These are phyloP conservation scores for Ceratocystis ficicola DNA, from an alignment of 2,329 filamentous ascomycete species.

Conservation along the genomic window DNA sequence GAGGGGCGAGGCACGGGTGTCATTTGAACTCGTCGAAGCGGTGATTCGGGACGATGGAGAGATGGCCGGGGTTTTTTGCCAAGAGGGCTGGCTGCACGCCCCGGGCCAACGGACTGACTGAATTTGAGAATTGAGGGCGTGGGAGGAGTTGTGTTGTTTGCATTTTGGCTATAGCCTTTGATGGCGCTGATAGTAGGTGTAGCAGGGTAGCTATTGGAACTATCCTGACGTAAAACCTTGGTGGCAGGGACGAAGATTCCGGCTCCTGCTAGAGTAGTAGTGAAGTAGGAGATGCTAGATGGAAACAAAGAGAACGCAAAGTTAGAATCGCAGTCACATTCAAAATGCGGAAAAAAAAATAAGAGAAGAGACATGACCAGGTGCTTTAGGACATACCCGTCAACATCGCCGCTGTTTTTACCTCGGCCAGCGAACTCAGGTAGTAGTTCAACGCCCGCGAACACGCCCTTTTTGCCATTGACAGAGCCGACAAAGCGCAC, in stretches of 20 bases:
- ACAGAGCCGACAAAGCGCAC: slow-evolving; percentile 83
- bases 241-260: slow-evolving; percentile 87
- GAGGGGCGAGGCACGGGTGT: slow-evolving; percentile 45
- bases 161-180: slow-evolving; percentile 44
- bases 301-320: background rate
- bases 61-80: slow-evolving; percentile 56
- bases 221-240: slow-evolving; percentile 61
- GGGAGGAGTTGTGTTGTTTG: slow-evolving; percentile 50
- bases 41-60: slow-evolving; percentile 78
- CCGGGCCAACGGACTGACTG: slow-evolving; percentile 74
- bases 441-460: slow-evolving; percentile 83
- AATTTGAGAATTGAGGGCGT: slow-evolving; percentile 62
- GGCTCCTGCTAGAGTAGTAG: slow-evolving; percentile 61
- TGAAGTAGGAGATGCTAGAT: slow-evolving; percentile 61
- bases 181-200: slow-evolving; percentile 51
- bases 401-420: slow-evolving; percentile 93
- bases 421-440: slow-evolving; percentile 68
- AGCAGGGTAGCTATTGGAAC: slow-evolving; percentile 45
- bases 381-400: slow-evolving; percentile 51
- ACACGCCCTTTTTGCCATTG: slow-evolving; percentile 76
- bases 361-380: slow-evolving; percentile 8
- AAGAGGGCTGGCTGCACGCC: slow-evolving; percentile 57
- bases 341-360: background rate
- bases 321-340: no score
- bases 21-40: slow-evolving; percentile 56